Percentiles rank a stretch among this genome's conserved stretches.
These are phyloP conservation scores for Termitomyces heimii DNA, from an alignment of 768 basidiomycete genomes.

Conservation along the genomic window DNA sequence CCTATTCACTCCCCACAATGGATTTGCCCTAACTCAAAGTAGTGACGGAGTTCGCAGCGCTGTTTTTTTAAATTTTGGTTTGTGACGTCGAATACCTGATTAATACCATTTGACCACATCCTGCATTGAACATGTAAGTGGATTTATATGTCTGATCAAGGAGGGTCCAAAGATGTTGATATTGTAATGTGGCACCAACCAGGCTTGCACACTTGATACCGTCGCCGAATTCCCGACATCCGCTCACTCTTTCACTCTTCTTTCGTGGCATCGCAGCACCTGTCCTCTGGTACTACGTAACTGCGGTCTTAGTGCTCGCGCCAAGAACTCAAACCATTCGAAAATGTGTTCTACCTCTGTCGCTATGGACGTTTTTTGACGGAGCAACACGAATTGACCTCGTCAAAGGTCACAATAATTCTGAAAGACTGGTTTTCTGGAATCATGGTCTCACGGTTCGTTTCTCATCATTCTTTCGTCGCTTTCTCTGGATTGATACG, in stretches of 20 bases:
- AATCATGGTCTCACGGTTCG: conserved; percentile 44
- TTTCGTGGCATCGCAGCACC: conserved; percentile 33
- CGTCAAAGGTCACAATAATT: conserved; percentile 23
- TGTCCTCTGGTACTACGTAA: conserved; percentile 39
- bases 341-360: conserved; percentile 41
- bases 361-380: conserved; percentile 37
- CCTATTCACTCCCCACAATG: not conserved
- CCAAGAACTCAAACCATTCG: conserved; percentile 38
- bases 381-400: conserved; percentile 38
- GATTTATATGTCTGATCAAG: not conserved
- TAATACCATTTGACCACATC: not conserved
- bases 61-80: not conserved
- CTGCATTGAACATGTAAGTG: conserved; percentile 9
- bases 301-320: conserved; percentile 47
- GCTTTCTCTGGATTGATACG: not conserved
- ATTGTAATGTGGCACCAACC: not conserved
- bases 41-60: not conserved
- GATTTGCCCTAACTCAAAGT: not conserved
- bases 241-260: conserved; percentile 28
- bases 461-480: not conserved
- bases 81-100: not conserved
- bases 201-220: conserved; percentile 24
- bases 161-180: not conserved
- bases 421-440: conserved; percentile 28
- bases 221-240: conserved; percentile 23